These are phyloP conservation scores for Xylogone sp. DNA, from an alignment of 2,329 filamentous ascomycete species.

Conservation along the genomic window DNA sequence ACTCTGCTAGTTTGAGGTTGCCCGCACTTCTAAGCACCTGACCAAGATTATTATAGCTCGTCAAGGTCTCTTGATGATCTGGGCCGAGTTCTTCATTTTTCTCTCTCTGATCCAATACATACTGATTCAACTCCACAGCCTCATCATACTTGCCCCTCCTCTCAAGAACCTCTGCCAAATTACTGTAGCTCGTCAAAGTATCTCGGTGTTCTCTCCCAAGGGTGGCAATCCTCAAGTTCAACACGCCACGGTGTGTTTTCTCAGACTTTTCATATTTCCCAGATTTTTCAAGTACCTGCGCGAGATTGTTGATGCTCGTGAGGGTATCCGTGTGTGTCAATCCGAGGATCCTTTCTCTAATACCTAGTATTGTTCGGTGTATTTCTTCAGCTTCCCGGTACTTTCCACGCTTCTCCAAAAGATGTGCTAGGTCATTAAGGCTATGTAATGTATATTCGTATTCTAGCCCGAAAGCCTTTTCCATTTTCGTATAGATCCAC, in stretches of 20 bases:
- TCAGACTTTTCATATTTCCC: slow-evolving; percentile 15
- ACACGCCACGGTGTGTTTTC: slow-evolving; percentile 7
- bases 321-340: slow-evolving; percentile 4
- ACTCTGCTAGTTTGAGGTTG: slow-evolving; percentile 4
- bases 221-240: slow-evolving; percentile 3
- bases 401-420: slow-evolving; percentile 2
- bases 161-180: slow-evolving; percentile 1
- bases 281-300: neutral
- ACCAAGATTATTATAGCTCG: slow-evolving; percentile 2
- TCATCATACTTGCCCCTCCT: slow-evolving; percentile 1
- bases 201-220: slow-evolving; percentile 13
- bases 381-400: slow-evolving; percentile 5
- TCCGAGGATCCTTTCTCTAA: neutral
- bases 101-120: neutral
- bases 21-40: slow-evolving; percentile 1
- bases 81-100: neutral
- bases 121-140: slow-evolving; percentile 4
- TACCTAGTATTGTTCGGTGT: neutral
- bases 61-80: neutral
- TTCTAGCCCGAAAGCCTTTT: neutral
- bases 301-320: slow-evolving; percentile 10
- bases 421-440: neutral
- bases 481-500: neutral
- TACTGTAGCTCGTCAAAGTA: slow-evolving; percentile 9
- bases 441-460: slow-evolving; percentile 1